Percentiles rank a stretch among this genome's conserved stretches.
These are phyloP conservation scores for Smallanthus sonchifolius DNA, from an alignment of 129 eudicot species.

Conservation along the genomic window DNA sequence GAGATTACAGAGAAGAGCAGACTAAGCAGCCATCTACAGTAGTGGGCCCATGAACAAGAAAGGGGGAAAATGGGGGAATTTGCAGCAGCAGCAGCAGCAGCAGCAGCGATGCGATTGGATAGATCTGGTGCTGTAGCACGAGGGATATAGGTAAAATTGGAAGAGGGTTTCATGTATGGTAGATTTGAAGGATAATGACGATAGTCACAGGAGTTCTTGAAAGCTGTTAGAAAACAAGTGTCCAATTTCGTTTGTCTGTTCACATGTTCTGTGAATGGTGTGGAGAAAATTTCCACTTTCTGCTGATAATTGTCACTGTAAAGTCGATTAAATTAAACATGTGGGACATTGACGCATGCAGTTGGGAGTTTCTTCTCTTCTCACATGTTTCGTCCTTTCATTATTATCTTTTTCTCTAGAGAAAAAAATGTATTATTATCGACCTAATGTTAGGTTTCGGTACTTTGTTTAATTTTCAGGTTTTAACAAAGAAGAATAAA, in stretches of 20 bases:
- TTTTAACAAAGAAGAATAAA: too few relatives aligned
- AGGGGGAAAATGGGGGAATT: neutral
- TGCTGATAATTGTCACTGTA: slow-evolving; percentile 27
- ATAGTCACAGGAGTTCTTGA: slow-evolving; percentile 16
- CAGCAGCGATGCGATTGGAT: neutral
- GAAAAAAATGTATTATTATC: too few relatives aligned
- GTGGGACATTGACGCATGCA: slow-evolving; percentile 9
- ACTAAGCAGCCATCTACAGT: slow-evolving; percentile 13
- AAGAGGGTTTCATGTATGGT: slow-evolving; percentile 24
- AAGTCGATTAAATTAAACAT: slow-evolving; percentile 11
- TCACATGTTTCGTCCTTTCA: slow-evolving; percentile 11
- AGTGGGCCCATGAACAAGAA: neutral
- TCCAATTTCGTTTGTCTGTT: slow-evolving; percentile 5
- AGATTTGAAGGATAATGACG: neutral
- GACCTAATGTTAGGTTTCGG: too few relatives aligned
- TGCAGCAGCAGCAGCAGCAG: neutral
- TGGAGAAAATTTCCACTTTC: neutral
- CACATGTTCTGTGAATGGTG: slow-evolving; percentile 12
- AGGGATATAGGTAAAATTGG: neutral
- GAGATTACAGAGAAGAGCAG: slow-evolving; percentile 27
- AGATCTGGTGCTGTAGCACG: neutral
- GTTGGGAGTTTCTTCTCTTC: slow-evolving; percentile 2
- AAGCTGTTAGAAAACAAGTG: neutral
- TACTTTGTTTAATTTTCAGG: too few relatives aligned
- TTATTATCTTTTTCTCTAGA: neutral